phyloP scores from a whole-genome alignment of 257 asterid species.

The Plantago ovata region DNA sequence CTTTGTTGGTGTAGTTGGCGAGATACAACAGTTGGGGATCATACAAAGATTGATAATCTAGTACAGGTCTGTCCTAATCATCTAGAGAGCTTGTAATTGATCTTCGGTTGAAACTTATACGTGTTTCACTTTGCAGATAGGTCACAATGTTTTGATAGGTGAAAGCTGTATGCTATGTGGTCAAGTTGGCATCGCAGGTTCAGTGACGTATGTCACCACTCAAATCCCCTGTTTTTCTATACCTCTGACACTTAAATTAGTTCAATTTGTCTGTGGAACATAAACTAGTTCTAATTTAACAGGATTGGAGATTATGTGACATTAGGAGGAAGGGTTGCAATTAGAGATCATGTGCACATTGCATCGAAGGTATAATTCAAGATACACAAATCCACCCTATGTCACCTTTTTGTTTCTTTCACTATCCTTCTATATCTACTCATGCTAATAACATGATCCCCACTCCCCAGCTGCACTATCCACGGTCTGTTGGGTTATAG shows the following conservation, averaged over 20 bases:
- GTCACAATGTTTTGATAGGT: conserved; percentile 81
- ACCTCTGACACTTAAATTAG: not conserved
- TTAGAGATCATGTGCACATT: conserved; percentile 72
- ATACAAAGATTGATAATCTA: conserved; percentile 85
- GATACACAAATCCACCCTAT: not conserved
- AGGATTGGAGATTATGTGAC: conserved; percentile 84
- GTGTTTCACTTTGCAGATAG: conserved; percentile 55
- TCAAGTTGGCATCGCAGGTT: conserved; percentile 94
- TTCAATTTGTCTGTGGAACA: conserved; percentile 17
- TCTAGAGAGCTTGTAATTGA: conserved; percentile 8
- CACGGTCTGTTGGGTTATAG: too few relatives aligned
- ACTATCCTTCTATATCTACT: not conserved
- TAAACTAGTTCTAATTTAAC: conserved; percentile 15
- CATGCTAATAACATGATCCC: not conserved
- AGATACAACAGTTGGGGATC: conserved; percentile 77
- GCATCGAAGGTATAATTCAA: conserved; percentile 52
- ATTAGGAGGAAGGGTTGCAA: conserved; percentile 74
- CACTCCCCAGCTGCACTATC: too few relatives aligned
- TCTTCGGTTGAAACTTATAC: conserved; percentile 9
- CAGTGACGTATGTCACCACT: conserved; percentile 54
- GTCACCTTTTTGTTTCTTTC: not conserved
- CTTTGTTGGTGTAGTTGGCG: conserved; percentile 69
- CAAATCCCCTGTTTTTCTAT: not conserved
- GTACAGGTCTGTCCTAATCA: conserved; percentile 64
- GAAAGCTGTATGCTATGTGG: conserved; percentile 78